Base-by-base conservation (phyloP, 345 rosid genomes). In the Erodium maritimum region DNA sequence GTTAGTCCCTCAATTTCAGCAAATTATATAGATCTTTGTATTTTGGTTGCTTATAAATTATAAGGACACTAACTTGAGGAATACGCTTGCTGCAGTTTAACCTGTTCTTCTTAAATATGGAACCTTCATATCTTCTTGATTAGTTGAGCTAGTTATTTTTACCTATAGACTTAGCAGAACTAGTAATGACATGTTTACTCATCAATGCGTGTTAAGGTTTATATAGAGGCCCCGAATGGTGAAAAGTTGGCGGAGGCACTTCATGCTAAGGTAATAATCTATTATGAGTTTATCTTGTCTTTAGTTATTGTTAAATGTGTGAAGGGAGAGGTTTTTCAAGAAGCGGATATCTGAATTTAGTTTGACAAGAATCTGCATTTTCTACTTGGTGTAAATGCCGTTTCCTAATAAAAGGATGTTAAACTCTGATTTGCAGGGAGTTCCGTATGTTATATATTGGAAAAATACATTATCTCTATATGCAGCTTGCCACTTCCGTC, bases 361-460 rank as follows among this genome's bases (percentile, higher is more conserved):
- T 5, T 23, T 73, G 34, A 53, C 33, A 52, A n/a, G 54, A 56
- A 58, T 13, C 52, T 52, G 13, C 14, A 42, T 14, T 7, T 42
- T 42, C 16, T 42, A 42, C 17, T 2, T 7, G 48, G 48, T 42
- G 8, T 16, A 42, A 3, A 42, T 42, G 17, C 14, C 2, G 0
- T 42, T 29, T 29, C 12, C 48, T 16, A 42, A 12, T 42, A 10
- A 42, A 42, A 42, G 14, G 48, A 3, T 7, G 48, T 42, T 21
- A 16, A 23, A 42, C 23, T 72, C 46, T 52, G 33, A 56, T 53
- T 67, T 61, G 68, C 87, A 91, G 97, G 99, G 99, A 55, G 82
- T 87, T 71, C 85, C 90, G 45, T 83, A 87, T 59, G 87, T 90
- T 66, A 83, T 93, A 65, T 85, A 83, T 65, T 93, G 99, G 99